Base-by-base conservation (phyloP, 371 early-diverging fungal genomes). In the Mortierella sp. region DNA sequence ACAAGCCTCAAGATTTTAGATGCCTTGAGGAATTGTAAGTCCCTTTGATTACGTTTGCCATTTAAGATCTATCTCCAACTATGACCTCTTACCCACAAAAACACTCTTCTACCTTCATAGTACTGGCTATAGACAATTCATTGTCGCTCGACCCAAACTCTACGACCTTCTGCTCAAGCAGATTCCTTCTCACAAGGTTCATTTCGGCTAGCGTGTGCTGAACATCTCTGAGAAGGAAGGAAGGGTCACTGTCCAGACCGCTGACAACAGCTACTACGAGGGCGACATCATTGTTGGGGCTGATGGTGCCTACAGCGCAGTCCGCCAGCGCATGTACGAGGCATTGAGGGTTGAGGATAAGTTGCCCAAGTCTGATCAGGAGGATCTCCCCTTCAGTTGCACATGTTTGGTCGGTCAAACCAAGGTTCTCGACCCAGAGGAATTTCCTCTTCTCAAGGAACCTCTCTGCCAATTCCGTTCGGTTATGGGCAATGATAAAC, bases 211-310 rank as follows among this genome's bases (percentile, higher is more conserved):
- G 64, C 64, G 64, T 8, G 64, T 68, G 3, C 55, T 73, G 4
- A 39, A 52, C n/a, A 44, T 73, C 26, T 37, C n/a, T 14, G 48
- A 66, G 7, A 40, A 55, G 22, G 55, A 66, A 13, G 58, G 66
- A 2, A 55, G 34, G 34, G 58, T 55, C 16, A 55, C 29, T 0
- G 58, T 73, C 26, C 45, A 29, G 34, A 66, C 66, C 26, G 37
- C 52, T 11, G 73, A 72, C 37, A 66, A 66, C 9, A 48, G 34
- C 5, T 39, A 44, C 4, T 64, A 72, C n/a, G 19, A 16, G 0
- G 73, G 64, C n/a, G 73, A 72, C 31, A 65, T 72, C 16, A 53
- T 72, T 14, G 66, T 72, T 2, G 73, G 73, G 0, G 73, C 73
- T 6, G 73, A 72, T 48, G 73, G 73, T 26, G 73, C 73, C 1